Conservation (phyloP, 768 basidiomycete genomes). For the Macrocybe gigantea region DNA sequence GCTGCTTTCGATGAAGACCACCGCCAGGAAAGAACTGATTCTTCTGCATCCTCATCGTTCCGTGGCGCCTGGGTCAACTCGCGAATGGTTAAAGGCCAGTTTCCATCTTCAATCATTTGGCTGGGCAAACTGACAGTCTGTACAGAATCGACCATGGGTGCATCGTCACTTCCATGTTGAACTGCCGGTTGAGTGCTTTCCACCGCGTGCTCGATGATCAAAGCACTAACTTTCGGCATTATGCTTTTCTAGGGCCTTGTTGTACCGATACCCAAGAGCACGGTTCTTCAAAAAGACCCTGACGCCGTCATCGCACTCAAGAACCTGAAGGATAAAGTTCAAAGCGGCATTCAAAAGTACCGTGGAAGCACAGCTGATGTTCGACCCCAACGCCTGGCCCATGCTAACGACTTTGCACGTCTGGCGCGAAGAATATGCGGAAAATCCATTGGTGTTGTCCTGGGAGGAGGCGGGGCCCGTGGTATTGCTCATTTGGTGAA, state of each 20-base stretch:
- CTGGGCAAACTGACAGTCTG: constrained; percentile 2
- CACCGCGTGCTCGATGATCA: constrained; percentile 1
- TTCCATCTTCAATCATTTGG: constrained; percentile 1
- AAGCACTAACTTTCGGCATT: background rate
- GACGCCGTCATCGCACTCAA: constrained; percentile 86
- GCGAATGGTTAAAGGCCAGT: constrained; percentile 89
- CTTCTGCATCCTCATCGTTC: constrained; percentile 89
- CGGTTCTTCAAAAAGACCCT: constrained; percentile 65
- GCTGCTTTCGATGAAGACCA: constrained; percentile 92
- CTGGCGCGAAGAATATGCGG: constrained; percentile 90
- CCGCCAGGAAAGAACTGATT: constrained; percentile 95
- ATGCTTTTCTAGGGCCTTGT: constrained; percentile 54
- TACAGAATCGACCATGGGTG: constrained; percentile 89
- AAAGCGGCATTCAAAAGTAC: constrained; percentile 85
- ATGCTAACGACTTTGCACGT: constrained; percentile 88
- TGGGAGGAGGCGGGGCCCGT: constrained; percentile 96
- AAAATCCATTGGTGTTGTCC: constrained; percentile 86
- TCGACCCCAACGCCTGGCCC: constrained; percentile 71
- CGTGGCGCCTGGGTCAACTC: constrained; percentile 84
- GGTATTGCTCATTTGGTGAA: constrained; percentile 41
- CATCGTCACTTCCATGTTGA: constrained; percentile 97
- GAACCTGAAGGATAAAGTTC: constrained; percentile 89
- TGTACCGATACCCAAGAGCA: constrained; percentile 54
- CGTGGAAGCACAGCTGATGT: constrained; percentile 56
- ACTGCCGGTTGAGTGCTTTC: constrained; percentile 49